Evolutionary conservation across 805 yeast genomes (phyloP), one percentile per base, ranked within the genome.

Genomic region (Ogataea salicorniae): DNA sequence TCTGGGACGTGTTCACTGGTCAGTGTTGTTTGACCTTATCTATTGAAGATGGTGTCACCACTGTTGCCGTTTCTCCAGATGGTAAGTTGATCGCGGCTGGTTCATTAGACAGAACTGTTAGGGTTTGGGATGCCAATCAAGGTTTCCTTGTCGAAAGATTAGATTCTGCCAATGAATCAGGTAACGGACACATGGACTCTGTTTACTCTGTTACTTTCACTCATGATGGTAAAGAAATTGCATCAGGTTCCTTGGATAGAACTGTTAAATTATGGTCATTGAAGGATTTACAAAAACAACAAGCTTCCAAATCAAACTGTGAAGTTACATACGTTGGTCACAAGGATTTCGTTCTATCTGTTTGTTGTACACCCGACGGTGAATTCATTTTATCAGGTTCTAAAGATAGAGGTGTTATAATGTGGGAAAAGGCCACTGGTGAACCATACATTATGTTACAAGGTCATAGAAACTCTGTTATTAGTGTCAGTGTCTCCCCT

Each of bases 41-140:
- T 16, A 91, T 92, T 59, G 97, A 92, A 69, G 98, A 92, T 66
- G 99, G 99, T 58, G 98, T 92, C 46, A 92, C 99, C 47, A 92
- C 99, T 0, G 97, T 92, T 41, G 96, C 97, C 18, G 92, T 92
- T 38, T 87, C 96, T 8, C 97, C 97, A 43, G 95, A 92, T 67
- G 97, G 97, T 37, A 81, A 84, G 58, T 80, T 83, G 59, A 89
- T 94, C 59, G 98, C 97, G 37, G 98, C 97, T 16, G 99, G 99
- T 43, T 87, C 96, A 34, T 79, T 92, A 55, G 99, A 92, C 72
- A 79, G 95, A 70, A 86, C 96, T 33, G 97, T 94, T 45, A 79
- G 98, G 53, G 96, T 94, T 42, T 92, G 98, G 97, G 97, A 92
- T 70, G 85, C 96, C 9, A 80, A 87, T 41, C 86, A 95, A 23